A percentile compares a stretch with the other conserved stretches of the same genome.
Evolutionary conservation across 441 rosid species (phyloP).

Genomic region (Corymbia citriodora): DNA sequence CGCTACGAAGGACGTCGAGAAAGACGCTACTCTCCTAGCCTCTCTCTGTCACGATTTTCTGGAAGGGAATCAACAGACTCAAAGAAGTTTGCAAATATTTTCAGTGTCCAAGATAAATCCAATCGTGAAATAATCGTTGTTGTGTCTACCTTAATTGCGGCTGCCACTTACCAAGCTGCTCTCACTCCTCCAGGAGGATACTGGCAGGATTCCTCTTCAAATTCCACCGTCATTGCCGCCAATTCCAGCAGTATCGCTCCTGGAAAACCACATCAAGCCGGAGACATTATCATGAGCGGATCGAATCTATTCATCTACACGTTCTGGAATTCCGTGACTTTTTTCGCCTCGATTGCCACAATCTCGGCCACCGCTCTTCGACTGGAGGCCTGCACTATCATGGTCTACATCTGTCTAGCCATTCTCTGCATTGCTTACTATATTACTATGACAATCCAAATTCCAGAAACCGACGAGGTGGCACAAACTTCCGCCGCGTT

Average conservation of each 20-base stretch:
- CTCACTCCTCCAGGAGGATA: neutral
- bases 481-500: accelerated
- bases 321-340: neutral
- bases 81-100: neutral
- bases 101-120: neutral
- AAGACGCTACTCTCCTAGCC: neutral
- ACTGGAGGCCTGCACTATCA: accelerated
- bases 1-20: neutral
- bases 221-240: neutral
- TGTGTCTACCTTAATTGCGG: no score
- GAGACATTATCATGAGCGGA: neutral
- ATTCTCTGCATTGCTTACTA: accelerated
- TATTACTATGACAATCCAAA: accelerated
- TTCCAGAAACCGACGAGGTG: neutral
- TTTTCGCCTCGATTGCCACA: accelerated
- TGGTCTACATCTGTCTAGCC: neutral
- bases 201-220: neutral
- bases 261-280: neutral
- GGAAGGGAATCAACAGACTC: neutral
- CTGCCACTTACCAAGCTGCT: no score
- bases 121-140: no score
- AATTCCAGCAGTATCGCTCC: neutral
- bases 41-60: neutral
- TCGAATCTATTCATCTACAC: accelerated
- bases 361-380: neutral